Base-by-base conservation (phyloP, 345 rosid species). In the Zanthoxylum bungeanum region DNA sequence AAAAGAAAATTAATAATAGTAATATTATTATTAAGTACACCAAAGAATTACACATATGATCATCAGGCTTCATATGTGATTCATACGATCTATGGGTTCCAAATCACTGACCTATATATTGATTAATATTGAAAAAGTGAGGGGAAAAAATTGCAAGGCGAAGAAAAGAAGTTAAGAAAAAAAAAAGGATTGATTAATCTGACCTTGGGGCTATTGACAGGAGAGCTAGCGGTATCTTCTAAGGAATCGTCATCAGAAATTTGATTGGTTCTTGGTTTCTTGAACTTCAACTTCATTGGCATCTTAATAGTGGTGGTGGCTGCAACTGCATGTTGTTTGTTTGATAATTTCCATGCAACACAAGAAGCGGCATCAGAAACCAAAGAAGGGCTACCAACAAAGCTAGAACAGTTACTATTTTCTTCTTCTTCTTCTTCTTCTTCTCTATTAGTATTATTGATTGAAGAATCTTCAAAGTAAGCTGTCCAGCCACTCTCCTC, bases 221-320 rank as follows among this genome's bases (percentile, higher is more conserved):
- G 96, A 74, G 98, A 93, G 70, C 89, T 93, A 60, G 97, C 98
- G 65, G 98, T 93, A 66, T 93, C 98, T 74, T 93, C 97, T 78
- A 93, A 83, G 51, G 93, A 88, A 70, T 91, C 93, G 75, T 91
- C 97, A 34, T 73, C 74, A 3, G 52, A 77, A 63, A 90, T 79
- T 61, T 83, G 77, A 42, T 71, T 77, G 75, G 84, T 77, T 83
- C 89, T 86, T 66, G 73, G 82, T 71, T 78, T 86, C 78, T 85
- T 80, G 74, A 81, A 80, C 76, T 73, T 82, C 57, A 85, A 56
- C 49, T 84, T 87, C 60, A 55, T 78, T 4, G 87, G 83, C n/a
- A 66, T 9, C 4, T 73, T 65, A n/a, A n/a, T n/a, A n/a, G n/a
- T n/a, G 49, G 19, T 44, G 19, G 49, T 17, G 63, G 39, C 7